These are phyloP conservation scores for Lipomyces chichibuensis DNA, from an alignment of 805 yeast genomes.

Conservation along the genomic window DNA sequence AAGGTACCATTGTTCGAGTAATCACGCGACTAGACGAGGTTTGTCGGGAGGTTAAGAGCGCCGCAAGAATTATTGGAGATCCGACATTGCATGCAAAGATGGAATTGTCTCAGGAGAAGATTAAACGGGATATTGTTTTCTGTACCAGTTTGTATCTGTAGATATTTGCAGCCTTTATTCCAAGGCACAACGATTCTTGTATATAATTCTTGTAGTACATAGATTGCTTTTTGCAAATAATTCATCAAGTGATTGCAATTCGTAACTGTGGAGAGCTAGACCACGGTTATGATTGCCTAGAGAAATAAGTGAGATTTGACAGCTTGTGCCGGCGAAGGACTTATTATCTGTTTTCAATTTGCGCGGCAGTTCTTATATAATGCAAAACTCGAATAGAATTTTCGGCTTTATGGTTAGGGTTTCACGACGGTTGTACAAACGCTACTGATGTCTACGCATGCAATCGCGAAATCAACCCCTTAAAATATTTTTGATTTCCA, in stretches of 20 bases:
- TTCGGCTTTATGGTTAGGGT: neutral
- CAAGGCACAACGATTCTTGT: too few species aligned
- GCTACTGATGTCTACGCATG: neutral
- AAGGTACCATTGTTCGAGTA: slow-evolving; percentile 95
- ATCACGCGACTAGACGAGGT: slow-evolving; percentile 92
- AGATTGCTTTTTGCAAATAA: too few species aligned
- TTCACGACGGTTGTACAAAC: too few species aligned
- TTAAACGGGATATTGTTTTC: slow-evolving; percentile 95
- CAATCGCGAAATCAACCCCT: neutral
- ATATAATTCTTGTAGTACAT: too few species aligned
- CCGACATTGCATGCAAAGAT: slow-evolving; percentile 85
- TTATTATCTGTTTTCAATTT: neutral
- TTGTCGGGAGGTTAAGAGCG: slow-evolving; percentile 90
- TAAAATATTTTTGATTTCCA: neutral
- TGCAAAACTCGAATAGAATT: neutral
- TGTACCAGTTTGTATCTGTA: slow-evolving; percentile 90
- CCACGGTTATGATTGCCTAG: too few species aligned
- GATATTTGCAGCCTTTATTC: neutral
- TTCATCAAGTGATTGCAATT: too few species aligned
- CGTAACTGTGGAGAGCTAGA: too few species aligned
- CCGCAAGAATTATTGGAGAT: slow-evolving; percentile 93
- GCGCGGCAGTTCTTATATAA: neutral
- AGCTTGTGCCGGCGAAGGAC: neutral
- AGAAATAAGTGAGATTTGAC: neutral
- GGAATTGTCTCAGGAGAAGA: slow-evolving; percentile 89